Percentiles rank a stretch among this genome's conserved stretches.
These are phyloP conservation scores for Russula earlei DNA, from an alignment of 768 basidiomycete genomes.

Conservation along the genomic window DNA sequence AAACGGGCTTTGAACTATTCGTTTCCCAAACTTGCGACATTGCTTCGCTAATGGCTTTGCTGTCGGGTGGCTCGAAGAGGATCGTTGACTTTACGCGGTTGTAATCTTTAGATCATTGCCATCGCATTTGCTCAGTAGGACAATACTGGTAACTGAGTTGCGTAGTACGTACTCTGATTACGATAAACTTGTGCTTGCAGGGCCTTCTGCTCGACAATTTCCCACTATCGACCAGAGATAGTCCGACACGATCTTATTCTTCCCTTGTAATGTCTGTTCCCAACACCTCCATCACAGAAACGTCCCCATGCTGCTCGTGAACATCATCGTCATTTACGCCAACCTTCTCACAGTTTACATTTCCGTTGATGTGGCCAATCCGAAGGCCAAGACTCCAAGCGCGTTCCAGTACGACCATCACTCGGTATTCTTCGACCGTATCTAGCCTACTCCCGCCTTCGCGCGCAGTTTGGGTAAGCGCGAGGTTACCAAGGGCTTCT, in stretches of 20 bases:
- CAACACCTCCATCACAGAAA: background rate
- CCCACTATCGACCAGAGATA: background rate
- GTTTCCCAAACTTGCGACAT: too few relatives aligned
- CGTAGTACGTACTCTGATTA: background rate
- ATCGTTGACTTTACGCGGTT: too few relatives aligned
- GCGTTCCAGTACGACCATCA: constrained; percentile 9
- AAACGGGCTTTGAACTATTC: too few relatives aligned
- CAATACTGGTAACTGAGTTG: background rate
- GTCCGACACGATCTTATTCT: background rate
- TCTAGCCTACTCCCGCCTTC: constrained; percentile 3
- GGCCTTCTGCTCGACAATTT: background rate
- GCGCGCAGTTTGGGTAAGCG: background rate
- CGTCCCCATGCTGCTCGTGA: background rate
- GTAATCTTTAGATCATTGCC: too few relatives aligned
- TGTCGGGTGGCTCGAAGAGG: too few relatives aligned
- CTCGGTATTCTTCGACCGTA: constrained; percentile 1
- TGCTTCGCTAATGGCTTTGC: too few relatives aligned
- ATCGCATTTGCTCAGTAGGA: background rate
- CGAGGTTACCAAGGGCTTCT: constrained; percentile 6
- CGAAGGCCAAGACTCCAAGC: constrained; percentile 11
- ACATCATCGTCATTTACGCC: background rate
- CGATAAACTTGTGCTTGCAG: background rate
- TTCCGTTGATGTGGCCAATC: background rate
- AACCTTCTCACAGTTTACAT: background rate
- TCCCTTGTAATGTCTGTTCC: background rate